Conservation (phyloP, 2,329 filamentous ascomycete genomes). For the Scedosporium dehoogii region DNA sequence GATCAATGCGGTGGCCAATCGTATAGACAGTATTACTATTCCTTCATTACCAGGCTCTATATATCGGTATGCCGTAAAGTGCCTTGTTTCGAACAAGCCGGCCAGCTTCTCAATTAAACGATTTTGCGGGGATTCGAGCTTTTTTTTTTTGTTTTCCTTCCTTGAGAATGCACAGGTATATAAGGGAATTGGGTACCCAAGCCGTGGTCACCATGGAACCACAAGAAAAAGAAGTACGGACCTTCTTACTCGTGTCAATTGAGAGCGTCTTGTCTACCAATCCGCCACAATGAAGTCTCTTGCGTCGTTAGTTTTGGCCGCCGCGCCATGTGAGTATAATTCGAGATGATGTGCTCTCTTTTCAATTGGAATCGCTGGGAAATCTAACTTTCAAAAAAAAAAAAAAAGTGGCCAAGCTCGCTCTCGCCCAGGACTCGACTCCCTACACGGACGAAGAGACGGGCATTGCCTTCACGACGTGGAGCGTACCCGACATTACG, state of each 20-base stretch:
- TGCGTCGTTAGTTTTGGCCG: background rate
- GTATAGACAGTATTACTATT: background rate
- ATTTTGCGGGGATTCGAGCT: background rate
- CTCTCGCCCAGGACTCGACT: conserved; percentile 8
- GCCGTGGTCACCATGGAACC: background rate
- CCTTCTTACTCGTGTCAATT: background rate
- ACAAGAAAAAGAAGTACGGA: too few relatives aligned
- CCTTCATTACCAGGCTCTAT: background rate
- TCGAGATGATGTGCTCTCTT: too few relatives aligned
- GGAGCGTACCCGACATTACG: conserved; percentile 28
- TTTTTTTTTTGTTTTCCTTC: background rate
- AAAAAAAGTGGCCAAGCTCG: background rate
- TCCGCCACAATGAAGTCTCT: background rate
- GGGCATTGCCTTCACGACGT: conserved; percentile 44
- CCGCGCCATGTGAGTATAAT: background rate
- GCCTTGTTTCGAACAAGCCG: background rate
- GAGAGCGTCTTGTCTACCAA: background rate
- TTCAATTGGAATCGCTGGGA: background rate
- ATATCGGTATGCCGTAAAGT: background rate
- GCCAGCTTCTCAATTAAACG: background rate
- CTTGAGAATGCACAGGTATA: background rate
- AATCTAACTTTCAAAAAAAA: too few relatives aligned
- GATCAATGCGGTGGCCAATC: background rate
- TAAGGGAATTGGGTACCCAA: background rate
- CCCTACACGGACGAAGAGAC: conserved; percentile 34